These are phyloP conservation scores for Trichophyton mentagrophytes DNA, from an alignment of 2,329 filamentous ascomycete species.

Conservation along the genomic window DNA sequence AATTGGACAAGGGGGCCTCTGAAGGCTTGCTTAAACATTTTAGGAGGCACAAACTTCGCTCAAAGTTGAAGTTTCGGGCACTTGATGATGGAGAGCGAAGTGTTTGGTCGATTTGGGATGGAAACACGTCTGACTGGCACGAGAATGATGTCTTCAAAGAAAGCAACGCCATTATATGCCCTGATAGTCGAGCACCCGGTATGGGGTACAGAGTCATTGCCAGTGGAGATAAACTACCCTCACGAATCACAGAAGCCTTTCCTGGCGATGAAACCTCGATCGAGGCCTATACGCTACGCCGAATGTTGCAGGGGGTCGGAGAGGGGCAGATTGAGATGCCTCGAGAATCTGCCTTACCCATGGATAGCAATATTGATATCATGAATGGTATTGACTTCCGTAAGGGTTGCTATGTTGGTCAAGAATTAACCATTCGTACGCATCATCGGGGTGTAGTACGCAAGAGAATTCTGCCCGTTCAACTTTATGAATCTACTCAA, in stretches of 20 bases:
- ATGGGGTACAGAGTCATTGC: conserved; percentile 30
- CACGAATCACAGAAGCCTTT: conserved; percentile 22
- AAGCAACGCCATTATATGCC: conserved; percentile 19
- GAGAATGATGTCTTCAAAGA: conserved; percentile 1
- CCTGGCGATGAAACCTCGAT: conserved; percentile 40
- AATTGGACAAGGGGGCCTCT: conserved; percentile 61
- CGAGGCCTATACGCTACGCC: conserved; percentile 56
- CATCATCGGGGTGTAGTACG: conserved; percentile 87
- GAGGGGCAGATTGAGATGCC: conserved; percentile 75
- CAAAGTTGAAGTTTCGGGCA: conserved; percentile 58
- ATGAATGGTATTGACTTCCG: conserved; percentile 79
- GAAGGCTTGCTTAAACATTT: conserved; percentile 56
- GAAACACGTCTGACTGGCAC: conserved; percentile 19
- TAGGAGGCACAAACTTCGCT: conserved; percentile 71
- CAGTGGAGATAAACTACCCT: conserved; percentile 23
- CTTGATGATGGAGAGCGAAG: conserved; percentile 52
- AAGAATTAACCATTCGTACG: conserved; percentile 91
- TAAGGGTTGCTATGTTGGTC: conserved; percentile 94
- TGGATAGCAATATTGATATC: conserved; percentile 80
- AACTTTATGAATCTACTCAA: conserved; percentile 48
- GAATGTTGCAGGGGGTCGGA: conserved; percentile 68
- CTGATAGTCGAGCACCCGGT: conserved; percentile 30
- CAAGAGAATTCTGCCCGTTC: conserved; percentile 73
- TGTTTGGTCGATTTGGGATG: conserved; percentile 64
- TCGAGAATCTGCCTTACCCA: conserved; percentile 59